Percentiles rank a stretch among this genome's conserved stretches.
Evolutionary conservation across 345 rosid genomes (phyloP).

Genomic region (Ceriops tagal): DNA sequence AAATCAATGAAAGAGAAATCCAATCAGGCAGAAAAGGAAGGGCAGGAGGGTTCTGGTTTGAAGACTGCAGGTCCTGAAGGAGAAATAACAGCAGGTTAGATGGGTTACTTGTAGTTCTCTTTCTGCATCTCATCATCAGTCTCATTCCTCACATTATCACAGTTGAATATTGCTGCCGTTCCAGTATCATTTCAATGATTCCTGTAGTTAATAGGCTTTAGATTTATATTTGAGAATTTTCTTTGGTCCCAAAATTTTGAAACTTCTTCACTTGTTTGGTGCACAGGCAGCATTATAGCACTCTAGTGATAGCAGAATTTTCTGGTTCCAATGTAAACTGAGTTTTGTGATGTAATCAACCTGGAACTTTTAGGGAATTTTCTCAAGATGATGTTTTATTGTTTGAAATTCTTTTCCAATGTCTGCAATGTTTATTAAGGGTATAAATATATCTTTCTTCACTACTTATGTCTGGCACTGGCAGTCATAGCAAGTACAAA

Average conservation of each 20-base stretch:
- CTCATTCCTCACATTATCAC: not conserved
- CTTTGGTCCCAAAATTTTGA: not conserved
- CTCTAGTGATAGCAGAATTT: not conserved
- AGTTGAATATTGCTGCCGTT: not conserved
- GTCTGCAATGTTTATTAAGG: not conserved
- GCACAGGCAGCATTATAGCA: not conserved
- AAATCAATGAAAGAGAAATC: constrained; percentile 22
- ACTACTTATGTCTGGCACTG: no score
- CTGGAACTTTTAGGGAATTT: not conserved
- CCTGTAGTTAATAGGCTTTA: not conserved
- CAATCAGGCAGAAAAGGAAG: constrained; percentile 14
- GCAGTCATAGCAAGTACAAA: no score
- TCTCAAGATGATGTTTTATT: not conserved
- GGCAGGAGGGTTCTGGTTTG: constrained; percentile 15
- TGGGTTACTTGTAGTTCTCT: not conserved
- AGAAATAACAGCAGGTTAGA: constrained; percentile 21
- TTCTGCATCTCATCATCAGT: not conserved
- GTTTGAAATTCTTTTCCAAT: not conserved
- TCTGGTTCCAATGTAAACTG: no score
- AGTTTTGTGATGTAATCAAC: no score
- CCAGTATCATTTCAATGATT: not conserved
- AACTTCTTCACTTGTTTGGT: not conserved
- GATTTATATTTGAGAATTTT: no score
- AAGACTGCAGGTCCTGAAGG: constrained; percentile 19
- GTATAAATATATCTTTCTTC: not conserved